Conservation (phyloP, 208 protist species). For the Acanthamoeba triangularis region DNA sequence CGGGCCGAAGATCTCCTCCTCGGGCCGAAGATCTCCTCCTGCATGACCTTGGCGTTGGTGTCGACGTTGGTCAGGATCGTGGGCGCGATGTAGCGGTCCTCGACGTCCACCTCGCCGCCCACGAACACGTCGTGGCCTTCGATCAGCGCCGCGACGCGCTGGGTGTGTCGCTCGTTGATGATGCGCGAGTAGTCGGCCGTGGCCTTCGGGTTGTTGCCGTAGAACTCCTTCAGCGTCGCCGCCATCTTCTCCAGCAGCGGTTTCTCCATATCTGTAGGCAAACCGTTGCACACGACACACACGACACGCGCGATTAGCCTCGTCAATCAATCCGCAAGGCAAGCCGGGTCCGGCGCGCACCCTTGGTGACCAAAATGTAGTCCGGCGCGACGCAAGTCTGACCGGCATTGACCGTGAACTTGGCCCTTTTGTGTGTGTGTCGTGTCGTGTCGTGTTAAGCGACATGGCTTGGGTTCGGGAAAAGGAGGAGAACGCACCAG, state of each 20-base stretch:
- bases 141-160: conserved; percentile 83
- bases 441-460: too few relatives aligned
- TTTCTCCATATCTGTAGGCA: conserved; percentile 39
- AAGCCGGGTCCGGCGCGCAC: too few relatives aligned
- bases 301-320: not conserved
- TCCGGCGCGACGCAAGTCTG: conserved; percentile 95
- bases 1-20: conserved; percentile 96
- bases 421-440: not conserved
- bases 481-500: conserved; percentile 79
- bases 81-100: conserved; percentile 90
- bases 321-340: conserved; percentile 19
- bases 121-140: conserved; percentile 87
- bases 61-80: conserved; percentile 92
- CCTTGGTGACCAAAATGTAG: conserved; percentile 92
- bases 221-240: conserved; percentile 79
- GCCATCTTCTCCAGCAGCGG: conserved; percentile 75
- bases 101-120: conserved; percentile 91
- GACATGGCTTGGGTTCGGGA: not conserved
- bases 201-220: conserved; percentile 72
- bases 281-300: too few relatives aligned
- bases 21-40: conserved; percentile 80
- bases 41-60: conserved; percentile 70
- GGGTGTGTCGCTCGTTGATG: conserved; percentile 86
- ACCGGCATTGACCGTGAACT: conserved; percentile 90
- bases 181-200: conserved; percentile 86